Percentiles rank a stretch among this genome's conserved stretches.
phyloP scores from a whole-genome alignment of 2,329 filamentous ascomycete genomes.

The Lasiodiplodia sp. region DNA sequence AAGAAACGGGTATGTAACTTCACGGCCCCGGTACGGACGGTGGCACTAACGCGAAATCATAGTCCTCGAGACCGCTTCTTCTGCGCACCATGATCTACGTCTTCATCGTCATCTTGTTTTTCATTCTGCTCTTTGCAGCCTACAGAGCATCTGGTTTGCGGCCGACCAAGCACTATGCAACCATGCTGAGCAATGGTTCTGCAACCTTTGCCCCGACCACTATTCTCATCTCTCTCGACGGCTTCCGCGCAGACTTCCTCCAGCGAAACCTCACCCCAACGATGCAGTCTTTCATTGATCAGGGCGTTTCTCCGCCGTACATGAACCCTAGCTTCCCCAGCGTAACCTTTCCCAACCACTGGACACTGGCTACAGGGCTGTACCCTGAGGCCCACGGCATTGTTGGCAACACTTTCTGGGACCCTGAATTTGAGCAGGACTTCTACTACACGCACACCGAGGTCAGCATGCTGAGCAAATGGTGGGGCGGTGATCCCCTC shows the following conservation, averaged over 20 bases:
- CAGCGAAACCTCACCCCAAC: constrained; percentile 83
- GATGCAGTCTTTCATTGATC: constrained; percentile 77
- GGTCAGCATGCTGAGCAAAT: constrained; percentile 81
- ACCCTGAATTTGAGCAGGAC: constrained; percentile 75
- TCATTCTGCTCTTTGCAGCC: constrained; percentile 62
- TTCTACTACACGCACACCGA: constrained; percentile 86
- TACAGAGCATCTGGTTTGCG: constrained; percentile 54
- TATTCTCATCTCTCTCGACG: constrained; percentile 91
- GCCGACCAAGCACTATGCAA: constrained; percentile 24
- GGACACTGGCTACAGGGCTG: constrained; percentile 88
- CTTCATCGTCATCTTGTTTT: constrained; percentile 60
- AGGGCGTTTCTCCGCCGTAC: constrained; percentile 88
- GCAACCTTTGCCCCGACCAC: constrained; percentile 90
- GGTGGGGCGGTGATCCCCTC: constrained; percentile 94
- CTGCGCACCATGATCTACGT: constrained; percentile 51
- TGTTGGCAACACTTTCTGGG: constrained; percentile 95
- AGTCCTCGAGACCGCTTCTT: constrained; percentile 38
- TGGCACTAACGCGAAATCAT: background rate
- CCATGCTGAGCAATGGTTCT: constrained; percentile 75
- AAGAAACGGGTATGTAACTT: constrained; percentile 33
- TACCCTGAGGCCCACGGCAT: constrained; percentile 93
- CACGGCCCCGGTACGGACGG: too few species aligned
- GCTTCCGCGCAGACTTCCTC: constrained; percentile 94
- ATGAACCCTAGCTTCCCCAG: constrained; percentile 96
- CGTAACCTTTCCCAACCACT: constrained; percentile 95